These are phyloP conservation scores for Dalbergia cochinchinensis DNA, from an alignment of 306 rosid genomes.

Conservation along the genomic window DNA sequence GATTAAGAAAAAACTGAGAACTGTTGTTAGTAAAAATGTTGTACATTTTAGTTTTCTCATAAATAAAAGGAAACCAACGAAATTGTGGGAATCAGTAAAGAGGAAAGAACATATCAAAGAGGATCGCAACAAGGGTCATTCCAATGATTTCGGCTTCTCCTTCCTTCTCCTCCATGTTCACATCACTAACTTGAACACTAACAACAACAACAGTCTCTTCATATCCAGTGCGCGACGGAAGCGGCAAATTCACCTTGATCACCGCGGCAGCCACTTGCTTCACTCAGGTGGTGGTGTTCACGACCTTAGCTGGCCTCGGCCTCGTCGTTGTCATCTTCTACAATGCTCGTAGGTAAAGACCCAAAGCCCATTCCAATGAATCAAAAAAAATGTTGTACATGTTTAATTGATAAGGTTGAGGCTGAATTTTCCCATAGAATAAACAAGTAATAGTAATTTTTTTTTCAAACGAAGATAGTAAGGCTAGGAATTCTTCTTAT, in stretches of 20 bases:
- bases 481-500: too few species aligned
- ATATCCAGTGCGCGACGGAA: constrained; percentile 56
- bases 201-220: constrained; percentile 44
- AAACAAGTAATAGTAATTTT: too few species aligned
- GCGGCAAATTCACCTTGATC: constrained; percentile 51
- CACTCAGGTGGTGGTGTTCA: constrained; percentile 61
- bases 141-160: constrained; percentile 33
- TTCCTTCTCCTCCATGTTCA: constrained; percentile 63
- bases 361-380: constrained; percentile 38
- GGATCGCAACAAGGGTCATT: constrained; percentile 47
- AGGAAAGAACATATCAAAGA: not conserved
- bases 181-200: constrained; percentile 48
- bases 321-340: constrained; percentile 66
- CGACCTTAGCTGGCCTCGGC: constrained; percentile 75
- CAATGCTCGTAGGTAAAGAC: constrained; percentile 76
- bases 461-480: too few species aligned
- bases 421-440: too few species aligned
- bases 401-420: too few species aligned
- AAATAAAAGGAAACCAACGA: not conserved
- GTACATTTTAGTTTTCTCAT: not conserved
- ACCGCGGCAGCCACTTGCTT: constrained; percentile 39
- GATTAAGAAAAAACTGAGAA: too few species aligned
- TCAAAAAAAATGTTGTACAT: not conserved
- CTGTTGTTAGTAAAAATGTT: too few species aligned
- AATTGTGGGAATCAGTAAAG: not conserved